Evolutionary conservation across 768 basidiomycete genomes (phyloP).

Genomic region (Suillus subluteus): DNA sequence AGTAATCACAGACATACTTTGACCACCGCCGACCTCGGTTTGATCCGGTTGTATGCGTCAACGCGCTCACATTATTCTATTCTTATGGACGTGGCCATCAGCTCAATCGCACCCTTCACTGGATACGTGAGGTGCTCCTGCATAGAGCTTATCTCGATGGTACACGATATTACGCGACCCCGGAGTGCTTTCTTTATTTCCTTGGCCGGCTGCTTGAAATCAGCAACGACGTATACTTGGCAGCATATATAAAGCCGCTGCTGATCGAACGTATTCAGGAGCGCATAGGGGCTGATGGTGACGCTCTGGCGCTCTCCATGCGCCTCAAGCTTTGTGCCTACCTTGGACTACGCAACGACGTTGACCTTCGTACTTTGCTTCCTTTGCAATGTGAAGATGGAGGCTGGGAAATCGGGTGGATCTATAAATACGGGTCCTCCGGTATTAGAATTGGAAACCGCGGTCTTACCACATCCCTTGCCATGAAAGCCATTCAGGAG

Average conservation of each 20-base stretch:
- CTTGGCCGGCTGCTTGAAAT: constrained; percentile 46
- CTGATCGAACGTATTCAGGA: constrained; percentile 52
- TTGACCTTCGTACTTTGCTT: constrained; percentile 49
- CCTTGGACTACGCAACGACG: constrained; percentile 44
- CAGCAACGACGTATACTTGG: constrained; percentile 37
- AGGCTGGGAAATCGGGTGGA: constrained; percentile 57
- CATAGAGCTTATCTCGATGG: constrained; percentile 59
- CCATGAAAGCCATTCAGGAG: constrained; percentile 49
- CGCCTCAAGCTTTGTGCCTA: constrained; percentile 50
- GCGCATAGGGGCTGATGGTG: constrained; percentile 51
- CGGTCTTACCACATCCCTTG: constrained; percentile 57
- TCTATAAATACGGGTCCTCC: constrained; percentile 57
- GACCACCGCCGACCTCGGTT: constrained; percentile 53
- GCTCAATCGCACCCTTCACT: constrained; percentile 46
- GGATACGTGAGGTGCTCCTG: constrained; percentile 52
- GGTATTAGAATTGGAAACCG: constrained; percentile 56
- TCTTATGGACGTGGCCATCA: constrained; percentile 50
- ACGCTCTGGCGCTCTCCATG: constrained; percentile 60
- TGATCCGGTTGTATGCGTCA: constrained; percentile 59
- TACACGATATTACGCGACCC: constrained; percentile 55
- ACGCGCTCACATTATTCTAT: constrained; percentile 54
- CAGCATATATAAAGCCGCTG: constrained; percentile 41
- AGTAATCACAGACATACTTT: constrained; percentile 49
- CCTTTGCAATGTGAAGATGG: constrained; percentile 57
- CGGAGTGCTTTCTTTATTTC: constrained; percentile 59